Evolutionary conservation across 2,329 filamentous ascomycete genomes (phyloP), one percentile per base, ranked within the genome.

Genomic region (Aspergillus persii): DNA sequence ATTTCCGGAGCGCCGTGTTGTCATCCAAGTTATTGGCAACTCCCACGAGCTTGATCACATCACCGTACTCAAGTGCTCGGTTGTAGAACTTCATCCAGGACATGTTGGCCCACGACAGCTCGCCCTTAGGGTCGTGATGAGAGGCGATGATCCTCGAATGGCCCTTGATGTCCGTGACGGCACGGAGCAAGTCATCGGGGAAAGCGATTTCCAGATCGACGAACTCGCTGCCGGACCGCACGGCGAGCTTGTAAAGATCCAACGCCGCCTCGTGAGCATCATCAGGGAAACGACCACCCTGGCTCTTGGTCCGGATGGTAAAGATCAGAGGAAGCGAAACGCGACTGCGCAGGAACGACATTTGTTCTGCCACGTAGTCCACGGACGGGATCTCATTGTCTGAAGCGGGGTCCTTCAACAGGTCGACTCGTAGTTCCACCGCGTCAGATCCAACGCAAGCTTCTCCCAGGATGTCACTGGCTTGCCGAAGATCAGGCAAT

Each of bases 21-120:
- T 98, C 93, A 61, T 92, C 86, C 50, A 94, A 80, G 23, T 76
- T 84, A 57, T 83, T 85, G 1, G 94, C 94, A 57, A 89, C 82
- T 46, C 95, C 95, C 6, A 98, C 89, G 44, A 99, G 86, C 79
- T 99, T 99, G 79, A 99, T 92, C 59, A 98, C 83, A 71, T 98
- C 92, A 51, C 94, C 95, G 68, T 91, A 91, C 71, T 96, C 90
- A 12, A 97, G 80, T 15, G 94, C 94, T 69, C 87, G 87, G 76
- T 97, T 97, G 81, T 96, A 98, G 76, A 87, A 89, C 30, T 88
- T 84, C 58, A 95, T 87, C 94, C 95, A 99, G 0, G 91, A 91
- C n/a, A 91, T 92, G 66, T 96, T 93, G 64, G 83, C 87, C 95
- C 95, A 99, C 1, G 91, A 94, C 18, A 98, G 80, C 26, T 83